Evolutionary conservation across 2,329 filamentous ascomycete genomes (phyloP).

Genomic region (Claviceps cyperi): DNA sequence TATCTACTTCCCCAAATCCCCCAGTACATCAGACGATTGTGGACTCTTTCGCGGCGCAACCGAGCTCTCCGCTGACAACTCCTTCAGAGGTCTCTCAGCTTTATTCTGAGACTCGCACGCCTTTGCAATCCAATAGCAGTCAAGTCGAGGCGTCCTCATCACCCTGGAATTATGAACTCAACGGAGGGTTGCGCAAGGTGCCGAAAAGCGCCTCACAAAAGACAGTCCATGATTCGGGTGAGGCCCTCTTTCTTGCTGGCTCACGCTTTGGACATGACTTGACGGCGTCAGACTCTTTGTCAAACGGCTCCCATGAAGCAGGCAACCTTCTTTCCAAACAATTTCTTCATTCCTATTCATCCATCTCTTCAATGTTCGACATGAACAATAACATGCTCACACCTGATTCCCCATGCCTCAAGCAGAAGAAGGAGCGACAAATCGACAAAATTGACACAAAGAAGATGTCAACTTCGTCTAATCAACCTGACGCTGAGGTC

Average conservation of each 20-base stretch:
- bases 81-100: slow-evolving; percentile 23
- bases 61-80: slow-evolving; percentile 34
- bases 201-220: slow-evolving; percentile 8
- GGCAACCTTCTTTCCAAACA: slow-evolving; percentile 11
- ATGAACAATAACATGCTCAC: slow-evolving; percentile 42
- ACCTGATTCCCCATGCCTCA: slow-evolving; percentile 1
- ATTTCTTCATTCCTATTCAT: slow-evolving; percentile 15
- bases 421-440: not conserved
- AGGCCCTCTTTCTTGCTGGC: not conserved
- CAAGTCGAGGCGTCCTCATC: slow-evolving; percentile 15
- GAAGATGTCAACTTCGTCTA: slow-evolving; percentile 27
- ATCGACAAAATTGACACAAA: slow-evolving; percentile 18
- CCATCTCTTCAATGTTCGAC: slow-evolving; percentile 32
- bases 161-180: slow-evolving; percentile 39
- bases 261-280: not conserved
- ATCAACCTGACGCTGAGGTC: slow-evolving; percentile 36
- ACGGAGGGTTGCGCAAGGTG: slow-evolving; percentile 41
- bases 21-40: slow-evolving; percentile 24
- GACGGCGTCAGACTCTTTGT: not conserved
- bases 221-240: not conserved
- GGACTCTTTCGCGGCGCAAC: slow-evolving; percentile 24
- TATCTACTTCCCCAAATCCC: slow-evolving; percentile 29
- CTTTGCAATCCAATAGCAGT: slow-evolving; percentile 9
- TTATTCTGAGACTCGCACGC: slow-evolving; percentile 3
- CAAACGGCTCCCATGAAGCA: not conserved